Base-by-base conservation (phyloP, 805 yeast genomes). In the Yamadazyma kitorensis region DNA sequence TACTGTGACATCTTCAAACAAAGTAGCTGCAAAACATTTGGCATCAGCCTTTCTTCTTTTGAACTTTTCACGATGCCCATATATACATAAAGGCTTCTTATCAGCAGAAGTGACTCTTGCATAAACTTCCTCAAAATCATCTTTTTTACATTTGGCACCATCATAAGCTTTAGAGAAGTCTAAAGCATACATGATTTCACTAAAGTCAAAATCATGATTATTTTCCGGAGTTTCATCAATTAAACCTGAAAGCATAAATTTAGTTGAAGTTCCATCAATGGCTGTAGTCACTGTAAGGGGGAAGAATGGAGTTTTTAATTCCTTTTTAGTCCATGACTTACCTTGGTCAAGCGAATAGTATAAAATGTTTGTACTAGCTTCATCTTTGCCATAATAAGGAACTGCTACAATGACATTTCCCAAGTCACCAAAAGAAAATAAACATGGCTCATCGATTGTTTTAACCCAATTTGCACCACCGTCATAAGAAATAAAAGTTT, bases 281-380 rank as follows among this genome's bases (percentile, higher is more conserved):
- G 86, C 74, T 0, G 88, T 77, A 1, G 76, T 53, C 6, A 81
- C 36, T 4, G 58, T 48, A 3, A 55, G 36, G 0, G 82, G 78
- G 23, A 48, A 45, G 10, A 78, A 48, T 1, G 65, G 40, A 6
- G 44, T 33, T 6, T 72, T 79, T 4, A 86, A 52, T n/a, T 70
- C 63, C 20, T 64, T 59, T 24, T 64, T 65, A 4, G 52, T 39
- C 89, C 93, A 86, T 3, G 80, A 55, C 21, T 64, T 52, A 27
- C 96, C 96, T 51, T 83, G 87, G 52, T 86, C 89, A 10, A 80
- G 51, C 0, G 94, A 80, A 48, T 69, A 86, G 23, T 47, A 51
- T 23, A 68, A 42, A n/a, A 55, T 52, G 9, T 60, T 57, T 5
- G 57, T 65, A 0, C 53, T 48, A 4, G 49, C 52, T 4, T 67